A percentile compares a stretch with the other conserved stretches of the same genome.
phyloP scores from a whole-genome alignment of 2,329 filamentous ascomycete genomes.

The Hypoxylon sp. region DNA sequence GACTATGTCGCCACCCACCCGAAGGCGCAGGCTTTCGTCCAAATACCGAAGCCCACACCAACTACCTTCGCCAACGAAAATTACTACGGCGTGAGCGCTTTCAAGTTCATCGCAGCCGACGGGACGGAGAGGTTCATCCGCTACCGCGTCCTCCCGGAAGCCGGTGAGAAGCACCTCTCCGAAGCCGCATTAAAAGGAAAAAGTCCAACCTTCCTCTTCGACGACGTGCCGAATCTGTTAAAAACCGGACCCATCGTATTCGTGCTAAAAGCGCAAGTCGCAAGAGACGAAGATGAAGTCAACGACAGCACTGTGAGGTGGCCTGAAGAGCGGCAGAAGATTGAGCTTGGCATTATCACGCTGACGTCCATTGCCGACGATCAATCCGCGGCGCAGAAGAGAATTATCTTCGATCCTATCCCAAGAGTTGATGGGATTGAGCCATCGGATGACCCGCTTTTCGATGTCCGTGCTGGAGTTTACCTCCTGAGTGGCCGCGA shows the following conservation, averaged over 20 bases:
- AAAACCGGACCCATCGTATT: constrained; percentile 20
- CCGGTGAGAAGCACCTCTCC: constrained; percentile 19
- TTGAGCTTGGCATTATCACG: constrained; percentile 25
- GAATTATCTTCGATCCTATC: constrained; percentile 70
- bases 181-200: constrained; percentile 13
- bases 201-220: constrained; percentile 15
- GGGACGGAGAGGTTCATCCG: constrained; percentile 25
- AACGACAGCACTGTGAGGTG: constrained; percentile 32
- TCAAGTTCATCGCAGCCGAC: constrained; percentile 21
- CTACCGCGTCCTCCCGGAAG: constrained; percentile 28
- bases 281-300: constrained; percentile 22
- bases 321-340: constrained; percentile 17
- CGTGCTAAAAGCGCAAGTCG: constrained; percentile 28
- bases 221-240: constrained; percentile 14
- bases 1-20: constrained; percentile 26
- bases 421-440: constrained; percentile 35
- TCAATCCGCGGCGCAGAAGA: constrained; percentile 51
- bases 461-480: constrained; percentile 69
- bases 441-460: constrained; percentile 63
- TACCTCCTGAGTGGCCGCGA: constrained; percentile 70
- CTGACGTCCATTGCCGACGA: constrained; percentile 3
- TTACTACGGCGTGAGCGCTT: constrained; percentile 36
- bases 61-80: constrained; percentile 21
- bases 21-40: constrained; percentile 28
- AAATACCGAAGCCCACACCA: constrained; percentile 26